Evolutionary conservation across 2,329 filamentous ascomycete species (phyloP), one percentile per base, ranked within the genome.

Genomic region (Colletotrichum paranaense): DNA sequence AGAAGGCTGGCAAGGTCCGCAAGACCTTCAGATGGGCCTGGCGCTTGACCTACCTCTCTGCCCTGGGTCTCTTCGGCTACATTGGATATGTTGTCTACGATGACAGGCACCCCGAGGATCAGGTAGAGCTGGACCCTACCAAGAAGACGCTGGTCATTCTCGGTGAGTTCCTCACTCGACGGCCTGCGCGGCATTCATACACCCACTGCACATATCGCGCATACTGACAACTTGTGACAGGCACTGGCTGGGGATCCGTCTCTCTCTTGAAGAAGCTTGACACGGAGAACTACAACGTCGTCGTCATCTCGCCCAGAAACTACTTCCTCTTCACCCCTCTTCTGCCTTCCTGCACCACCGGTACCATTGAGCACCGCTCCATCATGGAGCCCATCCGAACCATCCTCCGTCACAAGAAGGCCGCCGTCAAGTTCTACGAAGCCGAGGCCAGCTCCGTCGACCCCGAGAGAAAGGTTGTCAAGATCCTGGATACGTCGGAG

Each of bases 281-380:
- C 82, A 98, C 96, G 75, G 94, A 97, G 84, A 97, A 98, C 90
- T 99, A 98, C 91, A 98, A 99, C 84, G 96, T 98, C 84, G 85
- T 98, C 81, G 95, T 99, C 83, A 94, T 99, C 83, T 98, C 97
- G 62, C 97, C 97, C 67, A 94, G 97, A 82, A 99, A 99, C 88
- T 99, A 98, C 91, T 99, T 99, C 92, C 93, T 99, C 78, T 99
- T 99, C 90, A 99, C 97, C 35, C 97, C 97, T 74, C 92, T 99
- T 73, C 91, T 99, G 75, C 97, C 97, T 76, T 98, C 96, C 81
- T 99, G 97, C 86, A 98, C 97, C 65, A 98, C 96, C 77, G 97
- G 97, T 80, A 93, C 95, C 79, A 97, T 99, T 84, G 97, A 99
- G 89, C 97, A 98, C 88, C 95, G 97, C 83, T 98, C 95, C 81